Percentiles rank a stretch among this genome's conserved stretches.
Evolutionary conservation across 2,329 filamentous ascomycete species (phyloP).

Genomic region (Ophiostoma sp.): DNA sequence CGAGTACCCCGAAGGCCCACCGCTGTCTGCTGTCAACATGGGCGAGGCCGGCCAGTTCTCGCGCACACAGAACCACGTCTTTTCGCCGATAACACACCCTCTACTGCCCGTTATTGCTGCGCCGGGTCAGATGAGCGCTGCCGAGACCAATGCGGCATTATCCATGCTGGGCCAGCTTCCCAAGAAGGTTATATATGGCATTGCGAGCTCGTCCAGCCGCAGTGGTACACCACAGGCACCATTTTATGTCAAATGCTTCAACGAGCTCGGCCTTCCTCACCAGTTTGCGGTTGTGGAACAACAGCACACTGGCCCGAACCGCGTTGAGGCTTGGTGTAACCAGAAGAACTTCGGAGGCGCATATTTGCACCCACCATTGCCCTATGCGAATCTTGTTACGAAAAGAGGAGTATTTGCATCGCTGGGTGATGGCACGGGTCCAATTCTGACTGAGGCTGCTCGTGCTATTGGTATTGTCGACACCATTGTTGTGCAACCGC

Average conservation of each 20-base stretch:
- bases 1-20: slow-evolving; percentile 63
- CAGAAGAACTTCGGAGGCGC: slow-evolving; percentile 76
- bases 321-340: slow-evolving; percentile 66
- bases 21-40: slow-evolving; percentile 82
- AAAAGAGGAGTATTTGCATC: slow-evolving; percentile 45
- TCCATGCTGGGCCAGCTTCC: slow-evolving; percentile 75
- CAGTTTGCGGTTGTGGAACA: slow-evolving; percentile 71
- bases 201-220: slow-evolving; percentile 63
- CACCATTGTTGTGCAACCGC: slow-evolving; percentile 64
- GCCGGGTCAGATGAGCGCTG: slow-evolving; percentile 77
- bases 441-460: slow-evolving; percentile 67
- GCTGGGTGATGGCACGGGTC: slow-evolving; percentile 48
- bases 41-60: slow-evolving; percentile 80
- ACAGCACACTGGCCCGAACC: slow-evolving; percentile 57
- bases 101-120: slow-evolving; percentile 78
- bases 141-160: slow-evolving; percentile 76
- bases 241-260: slow-evolving; percentile 81
- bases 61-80: slow-evolving; percentile 75
- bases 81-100: slow-evolving; percentile 83
- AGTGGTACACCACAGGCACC: slow-evolving; percentile 65
- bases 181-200: slow-evolving; percentile 73
- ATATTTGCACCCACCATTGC: slow-evolving; percentile 69
- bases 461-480: slow-evolving; percentile 75
- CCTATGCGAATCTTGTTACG: slow-evolving; percentile 56
- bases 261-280: slow-evolving; percentile 79